These are phyloP conservation scores for Ustilago cynodontis DNA, from an alignment of 1,284 basidiomycete species.

Conservation along the genomic window DNA sequence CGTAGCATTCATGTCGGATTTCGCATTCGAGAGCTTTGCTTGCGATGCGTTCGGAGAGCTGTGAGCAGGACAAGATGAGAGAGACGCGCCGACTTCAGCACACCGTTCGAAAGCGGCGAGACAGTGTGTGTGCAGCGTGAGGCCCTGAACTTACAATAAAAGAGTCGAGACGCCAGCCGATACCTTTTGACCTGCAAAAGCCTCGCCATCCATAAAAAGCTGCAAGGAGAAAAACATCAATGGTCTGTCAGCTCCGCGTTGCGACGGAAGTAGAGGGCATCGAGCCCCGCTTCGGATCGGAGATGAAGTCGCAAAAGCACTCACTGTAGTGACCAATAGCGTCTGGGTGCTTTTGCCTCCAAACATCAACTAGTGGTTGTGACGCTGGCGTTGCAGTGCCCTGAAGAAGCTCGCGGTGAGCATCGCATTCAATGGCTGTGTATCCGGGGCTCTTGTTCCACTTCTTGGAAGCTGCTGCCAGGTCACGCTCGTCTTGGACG, in stretches of 20 bases:
- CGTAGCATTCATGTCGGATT: slow-evolving; percentile 84
- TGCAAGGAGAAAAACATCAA: slow-evolving; percentile 1
- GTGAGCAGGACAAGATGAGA: no score
- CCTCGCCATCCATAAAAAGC: slow-evolving; percentile 87
- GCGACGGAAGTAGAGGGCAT: neutral
- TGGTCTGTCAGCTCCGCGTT: neutral
- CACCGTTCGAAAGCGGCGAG: no score
- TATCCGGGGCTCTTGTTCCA: slow-evolving; percentile 71
- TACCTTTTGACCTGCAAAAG: slow-evolving; percentile 81
- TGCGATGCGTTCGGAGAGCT: slow-evolving; percentile 74
- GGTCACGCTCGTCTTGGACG: slow-evolving; percentile 73
- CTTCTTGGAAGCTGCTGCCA: slow-evolving; percentile 70
- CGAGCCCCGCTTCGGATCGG: neutral
- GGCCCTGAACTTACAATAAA: slow-evolving; percentile 71
- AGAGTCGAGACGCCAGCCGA: slow-evolving; percentile 88
- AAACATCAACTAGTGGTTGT: slow-evolving; percentile 79
- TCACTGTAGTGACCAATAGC: slow-evolving; percentile 75
- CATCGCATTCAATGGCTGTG: slow-evolving; percentile 75
- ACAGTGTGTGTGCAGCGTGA: neutral
- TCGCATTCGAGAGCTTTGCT: slow-evolving; percentile 80
- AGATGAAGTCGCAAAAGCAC: neutral
- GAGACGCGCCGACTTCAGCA: no score
- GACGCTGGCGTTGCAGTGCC: slow-evolving; percentile 57
- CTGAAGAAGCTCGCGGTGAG: slow-evolving; percentile 67
- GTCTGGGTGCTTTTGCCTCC: slow-evolving; percentile 81